Conservation (phyloP, 129 eudicot genomes). For the Centaurea solstitialis region DNA sequence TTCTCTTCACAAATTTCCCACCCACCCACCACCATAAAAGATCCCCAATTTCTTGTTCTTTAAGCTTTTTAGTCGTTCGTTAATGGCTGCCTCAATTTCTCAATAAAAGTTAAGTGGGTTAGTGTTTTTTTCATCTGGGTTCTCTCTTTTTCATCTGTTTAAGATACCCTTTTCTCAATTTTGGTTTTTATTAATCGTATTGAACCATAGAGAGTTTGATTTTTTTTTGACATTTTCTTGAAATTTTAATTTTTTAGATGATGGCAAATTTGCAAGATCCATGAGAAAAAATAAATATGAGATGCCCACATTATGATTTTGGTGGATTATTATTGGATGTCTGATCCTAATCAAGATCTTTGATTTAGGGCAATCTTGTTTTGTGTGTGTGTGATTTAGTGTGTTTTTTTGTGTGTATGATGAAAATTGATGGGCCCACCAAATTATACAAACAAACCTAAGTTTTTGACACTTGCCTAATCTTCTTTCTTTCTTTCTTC, state of each 20-base stretch:
- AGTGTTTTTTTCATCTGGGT: conserved; percentile 19
- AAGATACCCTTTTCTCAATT: conserved; percentile 12
- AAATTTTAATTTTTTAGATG: conserved; percentile 1
- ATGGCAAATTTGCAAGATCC: conserved; percentile 19
- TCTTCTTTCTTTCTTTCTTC: conserved; percentile 10
- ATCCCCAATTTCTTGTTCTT: conserved; percentile 21
- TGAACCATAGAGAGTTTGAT: conserved; percentile 15
- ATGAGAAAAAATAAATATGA: conserved; percentile 16
- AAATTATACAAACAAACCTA: conserved; percentile 12
- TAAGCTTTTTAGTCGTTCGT: conserved; percentile 24
- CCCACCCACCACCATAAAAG: conserved; percentile 19
- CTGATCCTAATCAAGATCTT: conserved; percentile 16
- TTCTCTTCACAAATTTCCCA: conserved; percentile 23
- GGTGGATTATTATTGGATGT: background rate
- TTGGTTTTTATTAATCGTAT: background rate
- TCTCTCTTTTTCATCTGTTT: conserved; percentile 20
- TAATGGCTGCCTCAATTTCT: conserved; percentile 20
- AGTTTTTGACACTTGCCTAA: conserved; percentile 11
- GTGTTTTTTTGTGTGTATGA: background rate
- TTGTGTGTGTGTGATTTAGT: conserved; percentile 10
- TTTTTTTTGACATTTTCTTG: conserved; percentile 17
- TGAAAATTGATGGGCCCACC: conserved; percentile 26
- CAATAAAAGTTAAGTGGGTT: conserved; percentile 8
- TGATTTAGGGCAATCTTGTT: conserved; percentile 12
- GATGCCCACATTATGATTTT: conserved; percentile 17